Percentiles rank a stretch among this genome's conserved stretches.
These are phyloP conservation scores for Arthrobotrys pseudoclavata DNA, from an alignment of 2,329 filamentous ascomycete genomes.

Conservation along the genomic window DNA sequence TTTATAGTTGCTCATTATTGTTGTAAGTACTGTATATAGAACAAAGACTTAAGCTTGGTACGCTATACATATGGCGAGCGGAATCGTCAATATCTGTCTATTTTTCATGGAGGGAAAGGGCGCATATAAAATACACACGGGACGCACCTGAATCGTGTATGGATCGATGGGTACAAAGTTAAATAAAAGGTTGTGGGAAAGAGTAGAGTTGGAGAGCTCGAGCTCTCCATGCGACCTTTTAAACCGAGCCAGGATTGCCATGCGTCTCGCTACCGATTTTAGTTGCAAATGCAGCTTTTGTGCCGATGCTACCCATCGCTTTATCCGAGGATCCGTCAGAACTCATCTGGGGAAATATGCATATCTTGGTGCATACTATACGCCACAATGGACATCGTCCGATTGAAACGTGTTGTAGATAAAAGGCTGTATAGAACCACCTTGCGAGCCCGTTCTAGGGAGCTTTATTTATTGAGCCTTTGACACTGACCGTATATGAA, in stretches of 20 bases:
- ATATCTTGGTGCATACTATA: neutral
- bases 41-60: neutral
- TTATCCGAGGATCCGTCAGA: slow-evolving; percentile 32
- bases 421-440: neutral
- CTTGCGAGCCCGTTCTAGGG: too few species aligned
- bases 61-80: neutral
- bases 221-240: slow-evolving; percentile 43
- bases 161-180: neutral
- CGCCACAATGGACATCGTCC: neutral
- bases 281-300: slow-evolving; percentile 32
- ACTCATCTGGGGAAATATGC: slow-evolving; percentile 6
- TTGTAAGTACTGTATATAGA: neutral
- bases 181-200: slow-evolving; percentile 29
- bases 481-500: too few species aligned
- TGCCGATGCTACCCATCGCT: slow-evolving; percentile 51
- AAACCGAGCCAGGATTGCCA: slow-evolving; percentile 49
- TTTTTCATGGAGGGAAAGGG: neutral
- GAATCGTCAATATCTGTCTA: neutral
- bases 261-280: slow-evolving; percentile 42
- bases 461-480: too few species aligned
- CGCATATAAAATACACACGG: neutral
- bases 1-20: slow-evolving; percentile 57
- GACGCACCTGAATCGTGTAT: neutral
- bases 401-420: neutral
- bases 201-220: slow-evolving; percentile 19